Evolutionary conservation across 371 early-diverging fungal genomes (phyloP), one percentile per base, ranked within the genome.

Genomic region (Mortierella sp.): DNA sequence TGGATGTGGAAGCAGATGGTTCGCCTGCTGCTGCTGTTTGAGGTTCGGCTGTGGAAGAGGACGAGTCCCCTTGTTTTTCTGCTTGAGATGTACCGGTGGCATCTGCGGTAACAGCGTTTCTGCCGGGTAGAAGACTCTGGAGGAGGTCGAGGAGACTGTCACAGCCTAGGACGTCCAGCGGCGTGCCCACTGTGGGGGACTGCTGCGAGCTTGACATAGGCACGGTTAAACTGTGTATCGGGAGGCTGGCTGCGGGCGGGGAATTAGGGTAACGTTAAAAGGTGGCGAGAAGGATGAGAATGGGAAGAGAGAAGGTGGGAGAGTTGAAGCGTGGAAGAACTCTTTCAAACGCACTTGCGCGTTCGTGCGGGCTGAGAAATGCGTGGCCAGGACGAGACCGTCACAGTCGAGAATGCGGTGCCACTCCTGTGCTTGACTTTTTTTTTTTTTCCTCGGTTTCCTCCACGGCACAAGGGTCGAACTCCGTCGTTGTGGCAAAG

Each of bases 171-270:
- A 64, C 54, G 50, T 57, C 64, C 48, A 21, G 21, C 23, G 66
- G 6, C 13, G 38, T 28, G 19, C 26, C 21, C 39, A 23, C 54
- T 24, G 39, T 31, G 30, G 61, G 21, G 12, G 64, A 43, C 24
- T 61, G 71, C 30, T 72, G 72, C 28, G 47, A 38, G 28, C 27
- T 58, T 34, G 72, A 72, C 72, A 74, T 69, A 54, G 53, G 14
- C 41, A 48, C n/a, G 18, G n/a, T 12, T n/a, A 34, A 34, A 34
- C 34, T 34, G 34, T 43, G 26, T 14, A 18, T 10, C 13, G 51
- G 3, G 26, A 16, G 51, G 12, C 3, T 9, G 51, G 16, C 9
- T 50, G 14, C 3, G 28, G 16, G 7, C 4, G 26, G 19, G 16
- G 46, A 45, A 45, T 45, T 13, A 45, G n/a, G n/a, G n/a, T n/a